These are phyloP conservation scores for Malus domestica DNA, from an alignment of 306 rosid species.

Conservation along the genomic window DNA sequence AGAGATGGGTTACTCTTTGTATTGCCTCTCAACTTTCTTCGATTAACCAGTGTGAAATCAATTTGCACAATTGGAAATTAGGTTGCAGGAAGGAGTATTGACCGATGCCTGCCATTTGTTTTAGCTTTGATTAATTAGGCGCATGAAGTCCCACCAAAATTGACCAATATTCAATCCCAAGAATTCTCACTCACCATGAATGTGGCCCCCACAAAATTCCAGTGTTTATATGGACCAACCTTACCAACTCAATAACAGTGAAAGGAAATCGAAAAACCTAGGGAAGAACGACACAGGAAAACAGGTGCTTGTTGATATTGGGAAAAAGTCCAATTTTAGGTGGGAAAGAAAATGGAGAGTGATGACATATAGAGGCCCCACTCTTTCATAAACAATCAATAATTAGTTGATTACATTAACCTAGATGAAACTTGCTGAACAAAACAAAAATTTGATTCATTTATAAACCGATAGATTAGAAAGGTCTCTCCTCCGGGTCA, in stretches of 20 bases:
- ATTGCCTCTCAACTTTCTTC: too few relatives aligned
- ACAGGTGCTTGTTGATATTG: slow-evolving; percentile 5
- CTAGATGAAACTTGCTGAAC: not conserved
- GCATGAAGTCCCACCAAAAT: slow-evolving; percentile 10
- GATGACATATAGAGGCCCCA: slow-evolving; percentile 34
- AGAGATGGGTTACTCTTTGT: too few relatives aligned
- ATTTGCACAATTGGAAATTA: not conserved
- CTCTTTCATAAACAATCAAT: not conserved
- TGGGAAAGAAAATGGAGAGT: slow-evolving; percentile 36
- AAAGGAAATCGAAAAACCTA: not conserved
- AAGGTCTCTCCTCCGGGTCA: slow-evolving; percentile 35
- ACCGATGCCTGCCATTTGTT: not conserved
- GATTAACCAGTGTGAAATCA: not conserved
- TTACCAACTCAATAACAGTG: not conserved
- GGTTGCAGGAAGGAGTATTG: not conserved
- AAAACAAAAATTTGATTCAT: not conserved
- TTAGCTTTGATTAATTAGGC: not conserved
- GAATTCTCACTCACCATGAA: slow-evolving; percentile 9
- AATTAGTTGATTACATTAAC: not conserved
- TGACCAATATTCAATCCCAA: not conserved
- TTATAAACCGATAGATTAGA: slow-evolving; percentile 4
- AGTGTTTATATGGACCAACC: not conserved
- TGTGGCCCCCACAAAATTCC: not conserved
- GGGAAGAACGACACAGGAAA: slow-evolving; percentile 19
- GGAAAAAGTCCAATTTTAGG: slow-evolving; percentile 70